These are phyloP conservation scores for bread wheat (Triticum aestivum) DNA, from an alignment of 176 grass and related monocot genomes.

Conservation along the genomic window IWGSC_CS_RefSeq_v2.1 NC_057800.1:223761065-223761564, in stretches of 20 bases:
- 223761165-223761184: conserved; percentile 87
- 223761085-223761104: background rate
- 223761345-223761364: conserved; percentile 57
- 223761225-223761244: conserved; percentile 55
- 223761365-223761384: conserved; percentile 40
- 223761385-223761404: background rate
- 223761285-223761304: background rate
- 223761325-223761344: conserved; percentile 83
- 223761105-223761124: background rate
- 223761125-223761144: background rate
- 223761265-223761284: conserved; percentile 65
- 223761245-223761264: conserved; percentile 82
- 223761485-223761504: conserved; percentile 6
- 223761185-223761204: background rate
- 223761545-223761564: too few species aligned
- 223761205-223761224: background rate
- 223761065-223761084: background rate
- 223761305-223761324: conserved; percentile 59
- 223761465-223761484: conserved; percentile 52
- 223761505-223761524: background rate
- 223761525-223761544: too few species aligned
- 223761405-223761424: background rate
- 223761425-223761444: background rate
- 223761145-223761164: conserved; percentile 51
- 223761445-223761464: background rate